These are phyloP conservation scores for Meyerozyma sp. DNA, from an alignment of 1,139 yeast genomes.

Conservation along the genomic window DNA sequence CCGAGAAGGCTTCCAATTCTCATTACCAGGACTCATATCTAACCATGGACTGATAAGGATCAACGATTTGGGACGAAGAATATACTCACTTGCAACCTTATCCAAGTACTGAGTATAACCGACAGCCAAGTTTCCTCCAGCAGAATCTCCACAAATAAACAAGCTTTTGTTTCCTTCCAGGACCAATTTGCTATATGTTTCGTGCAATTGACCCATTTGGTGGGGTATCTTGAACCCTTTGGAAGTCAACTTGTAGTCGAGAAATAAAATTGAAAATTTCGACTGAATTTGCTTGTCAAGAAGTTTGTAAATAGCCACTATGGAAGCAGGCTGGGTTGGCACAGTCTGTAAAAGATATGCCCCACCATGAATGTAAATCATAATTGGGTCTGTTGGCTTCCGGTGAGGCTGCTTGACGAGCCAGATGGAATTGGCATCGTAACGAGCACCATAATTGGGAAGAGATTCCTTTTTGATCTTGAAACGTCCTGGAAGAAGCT, in stretches of 20 bases:
- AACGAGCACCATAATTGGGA: slow-evolving; percentile 10
- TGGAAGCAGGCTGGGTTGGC: slow-evolving; percentile 8
- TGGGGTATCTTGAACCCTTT: slow-evolving; percentile 10
- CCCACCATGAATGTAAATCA: slow-evolving; percentile 12
- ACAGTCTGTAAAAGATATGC: slow-evolving; percentile 12
- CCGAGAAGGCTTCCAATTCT: slow-evolving; percentile 6
- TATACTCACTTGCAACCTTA: neutral
- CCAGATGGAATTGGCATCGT: slow-evolving; percentile 10
- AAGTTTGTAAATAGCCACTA: slow-evolving; percentile 8
- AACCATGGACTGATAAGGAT: slow-evolving; percentile 13
- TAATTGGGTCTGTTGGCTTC: slow-evolving; percentile 9
- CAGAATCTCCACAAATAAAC: slow-evolving; percentile 6
- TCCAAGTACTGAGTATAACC: slow-evolving; percentile 4
- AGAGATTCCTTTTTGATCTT: neutral
- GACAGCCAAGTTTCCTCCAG: slow-evolving; percentile 5
- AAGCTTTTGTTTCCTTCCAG: slow-evolving; percentile 5
- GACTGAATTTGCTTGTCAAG: slow-evolving; percentile 6
- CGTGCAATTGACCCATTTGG: slow-evolving; percentile 11
- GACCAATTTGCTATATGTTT: slow-evolving; percentile 7
- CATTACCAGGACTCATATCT: slow-evolving; percentile 6
- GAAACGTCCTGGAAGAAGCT: slow-evolving; percentile 6
- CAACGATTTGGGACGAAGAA: slow-evolving; percentile 9
- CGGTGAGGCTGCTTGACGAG: slow-evolving; percentile 5
- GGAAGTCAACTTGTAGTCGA: slow-evolving; percentile 11
- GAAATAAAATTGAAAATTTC: slow-evolving; percentile 9